Evolutionary conservation across 2,329 filamentous ascomycete genomes (phyloP), one percentile per base, ranked within the genome.

Genomic region (Blastomyces percursus): DNA sequence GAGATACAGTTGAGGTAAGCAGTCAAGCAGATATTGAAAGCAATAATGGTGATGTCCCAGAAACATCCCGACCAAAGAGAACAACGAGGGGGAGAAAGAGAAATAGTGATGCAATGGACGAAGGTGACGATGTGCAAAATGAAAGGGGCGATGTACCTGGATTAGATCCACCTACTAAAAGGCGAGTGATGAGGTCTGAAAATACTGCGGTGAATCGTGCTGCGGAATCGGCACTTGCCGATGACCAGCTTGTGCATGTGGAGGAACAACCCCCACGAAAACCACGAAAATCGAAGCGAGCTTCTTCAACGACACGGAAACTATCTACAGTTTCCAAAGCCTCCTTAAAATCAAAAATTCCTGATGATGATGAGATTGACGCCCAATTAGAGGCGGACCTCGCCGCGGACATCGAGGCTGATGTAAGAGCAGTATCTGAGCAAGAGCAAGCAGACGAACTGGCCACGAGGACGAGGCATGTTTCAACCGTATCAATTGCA

Each of bases 311-410:
- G 11, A 68, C 77, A 19, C 78, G 81, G 40, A 84, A 84, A 66
- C 72, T 71, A 1, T 79, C 80, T 3, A 69, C 73, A 19, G 74
- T 78, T 42, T 82, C 83, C 1, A 80, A 79, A 42, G 75, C 77
- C 0, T 75, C 77, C 1, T 69, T 76, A 8, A 76, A 77, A n/a
- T 74, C 75, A 19, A 73, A 73, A 4, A 73, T 82, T 12, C 81
- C 82, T 0, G 79, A 84, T 61, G 85, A 89, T 64, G 82, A 85
- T 1, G 86, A 88, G 65, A 81, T 89, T 46, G 85, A 90, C 60
- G 81, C 82, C 27, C 84, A 84, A 58, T 76, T 90, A 0, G 82
- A 88, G 68, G 84, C 82, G 1, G 87, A 88, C 63, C 78, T 89
- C 11, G 83, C 86, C 24, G 56, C 50, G 52, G 77, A 79, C 38